These are phyloP conservation scores for Miscanthus lutarioriparius DNA, from an alignment of 176 grass and related monocot species.

Conservation along the genomic window DNA sequence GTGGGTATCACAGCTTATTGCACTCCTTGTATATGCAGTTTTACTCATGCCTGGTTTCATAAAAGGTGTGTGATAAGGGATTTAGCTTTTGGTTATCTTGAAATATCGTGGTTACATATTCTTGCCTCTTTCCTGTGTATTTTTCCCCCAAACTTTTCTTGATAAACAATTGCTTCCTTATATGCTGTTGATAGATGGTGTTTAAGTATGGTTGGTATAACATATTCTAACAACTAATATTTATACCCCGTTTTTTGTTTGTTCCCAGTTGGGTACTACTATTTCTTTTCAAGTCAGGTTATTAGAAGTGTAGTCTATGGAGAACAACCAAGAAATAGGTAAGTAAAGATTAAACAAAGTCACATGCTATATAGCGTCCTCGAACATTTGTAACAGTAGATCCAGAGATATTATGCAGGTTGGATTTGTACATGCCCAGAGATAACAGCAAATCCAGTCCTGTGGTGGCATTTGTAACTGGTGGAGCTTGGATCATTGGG, in stretches of 20 bases:
- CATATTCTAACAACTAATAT: slow-evolving; percentile 3
- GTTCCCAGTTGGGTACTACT: slow-evolving; percentile 88
- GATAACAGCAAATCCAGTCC: slow-evolving; percentile 48
- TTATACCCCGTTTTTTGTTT: not conserved
- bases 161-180: not conserved
- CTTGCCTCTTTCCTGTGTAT: not conserved
- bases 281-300: slow-evolving; percentile 93
- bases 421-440: slow-evolving; percentile 87
- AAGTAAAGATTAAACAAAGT: not conserved
- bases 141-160: not conserved
- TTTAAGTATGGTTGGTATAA: not conserved
- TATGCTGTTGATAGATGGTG: not conserved
- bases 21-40: slow-evolving; percentile 66
- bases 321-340: slow-evolving; percentile 87
- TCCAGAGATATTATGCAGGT: slow-evolving; percentile 36
- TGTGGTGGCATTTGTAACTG: slow-evolving; percentile 93
- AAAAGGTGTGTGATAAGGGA: slow-evolving; percentile 55
- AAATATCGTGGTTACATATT: not conserved
- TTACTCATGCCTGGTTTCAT: slow-evolving; percentile 95
- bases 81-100: not conserved
- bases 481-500: slow-evolving; percentile 99
- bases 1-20: slow-evolving; percentile 76
- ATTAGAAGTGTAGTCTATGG: slow-evolving; percentile 88
- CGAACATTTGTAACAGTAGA: not conserved
- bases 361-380: not conserved